Conservation (phyloP, 495 filamentous ascomycete species). For the Schizothecium vesticola region DNA sequence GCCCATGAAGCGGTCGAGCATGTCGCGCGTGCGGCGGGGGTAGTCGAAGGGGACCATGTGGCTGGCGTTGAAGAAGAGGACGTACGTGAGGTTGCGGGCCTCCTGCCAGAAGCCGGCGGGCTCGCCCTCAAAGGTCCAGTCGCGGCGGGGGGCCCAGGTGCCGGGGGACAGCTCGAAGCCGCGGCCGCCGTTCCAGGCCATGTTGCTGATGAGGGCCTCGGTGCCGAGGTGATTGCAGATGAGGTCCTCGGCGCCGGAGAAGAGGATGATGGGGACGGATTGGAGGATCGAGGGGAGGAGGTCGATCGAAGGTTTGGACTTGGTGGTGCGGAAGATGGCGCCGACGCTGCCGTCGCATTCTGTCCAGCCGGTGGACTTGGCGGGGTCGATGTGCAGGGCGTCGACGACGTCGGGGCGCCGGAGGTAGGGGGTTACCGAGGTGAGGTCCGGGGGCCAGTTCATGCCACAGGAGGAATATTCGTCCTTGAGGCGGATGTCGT, state of each 20-base stretch:
- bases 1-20: slow-evolving; percentile 93
- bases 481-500: slow-evolving; percentile 82
- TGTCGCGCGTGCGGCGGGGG: slow-evolving; percentile 80
- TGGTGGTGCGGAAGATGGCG: slow-evolving; percentile 56
- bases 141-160: slow-evolving; percentile 80
- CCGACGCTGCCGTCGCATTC: slow-evolving; percentile 83
- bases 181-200: slow-evolving; percentile 84
- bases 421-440: slow-evolving; percentile 72
- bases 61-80: slow-evolving; percentile 88
- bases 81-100: slow-evolving; percentile 91
- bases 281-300: slow-evolving; percentile 74
- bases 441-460: slow-evolving; percentile 91
- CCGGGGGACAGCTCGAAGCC: slow-evolving; percentile 89
- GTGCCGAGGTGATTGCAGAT: slow-evolving; percentile 98
- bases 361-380: slow-evolving; percentile 81
- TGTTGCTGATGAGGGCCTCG: slow-evolving; percentile 81
- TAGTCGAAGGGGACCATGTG: slow-evolving; percentile 98
- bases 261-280: slow-evolving; percentile 72
- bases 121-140: slow-evolving; percentile 93
- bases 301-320: slow-evolving; percentile 65
- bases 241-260: slow-evolving; percentile 88
- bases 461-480: slow-evolving; percentile 74
- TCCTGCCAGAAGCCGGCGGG: slow-evolving; percentile 88
- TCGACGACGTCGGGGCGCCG: slow-evolving; percentile 69
- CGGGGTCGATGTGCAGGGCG: slow-evolving; percentile 76